Evolutionary conservation across 768 basidiomycete species (phyloP).

Genomic region (Sporobolomyces phaffii): DNA sequence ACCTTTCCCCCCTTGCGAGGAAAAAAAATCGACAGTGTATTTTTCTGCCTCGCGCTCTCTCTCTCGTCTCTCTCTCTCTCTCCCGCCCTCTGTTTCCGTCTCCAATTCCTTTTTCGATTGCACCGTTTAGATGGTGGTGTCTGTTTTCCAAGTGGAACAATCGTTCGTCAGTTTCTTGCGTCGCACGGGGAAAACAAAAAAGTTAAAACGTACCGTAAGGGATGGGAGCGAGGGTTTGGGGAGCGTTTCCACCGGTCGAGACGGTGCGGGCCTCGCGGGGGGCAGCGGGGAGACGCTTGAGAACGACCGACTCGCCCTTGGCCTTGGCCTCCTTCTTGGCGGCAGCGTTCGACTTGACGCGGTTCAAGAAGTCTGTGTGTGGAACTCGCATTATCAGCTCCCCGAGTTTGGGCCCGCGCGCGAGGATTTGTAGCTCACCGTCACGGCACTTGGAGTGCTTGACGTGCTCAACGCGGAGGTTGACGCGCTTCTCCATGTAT

Average conservation of each 20-base stretch:
- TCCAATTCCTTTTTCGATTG: not conserved
- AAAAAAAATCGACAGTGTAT: no score
- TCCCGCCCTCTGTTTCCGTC: not conserved
- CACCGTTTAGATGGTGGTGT: slow-evolving; percentile 37
- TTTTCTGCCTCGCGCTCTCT: no score
- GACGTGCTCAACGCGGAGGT: slow-evolving; percentile 88
- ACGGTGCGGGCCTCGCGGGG: slow-evolving; percentile 76
- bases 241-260: slow-evolving; percentile 62
- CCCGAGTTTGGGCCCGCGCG: not conserved
- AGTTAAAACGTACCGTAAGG: slow-evolving; percentile 57
- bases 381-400: not conserved
- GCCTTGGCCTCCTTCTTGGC: slow-evolving; percentile 78
- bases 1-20: no score
- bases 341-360: slow-evolving; percentile 85
- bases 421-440: no score
- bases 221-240: slow-evolving; percentile 87
- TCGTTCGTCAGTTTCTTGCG: not conserved
- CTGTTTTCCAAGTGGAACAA: not conserved
- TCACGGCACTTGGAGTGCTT: slow-evolving; percentile 94
- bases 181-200: not conserved
- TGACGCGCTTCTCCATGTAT: slow-evolving; percentile 98
- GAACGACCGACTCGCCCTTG: slow-evolving; percentile 75
- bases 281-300: slow-evolving; percentile 77
- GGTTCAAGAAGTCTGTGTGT: slow-evolving; percentile 73
- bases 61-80: no score